A percentile compares a stretch with the other conserved stretches of the same genome.
phyloP scores from a whole-genome alignment of 352 stramenopile species.

The Blastocystis sp. region DNA sequence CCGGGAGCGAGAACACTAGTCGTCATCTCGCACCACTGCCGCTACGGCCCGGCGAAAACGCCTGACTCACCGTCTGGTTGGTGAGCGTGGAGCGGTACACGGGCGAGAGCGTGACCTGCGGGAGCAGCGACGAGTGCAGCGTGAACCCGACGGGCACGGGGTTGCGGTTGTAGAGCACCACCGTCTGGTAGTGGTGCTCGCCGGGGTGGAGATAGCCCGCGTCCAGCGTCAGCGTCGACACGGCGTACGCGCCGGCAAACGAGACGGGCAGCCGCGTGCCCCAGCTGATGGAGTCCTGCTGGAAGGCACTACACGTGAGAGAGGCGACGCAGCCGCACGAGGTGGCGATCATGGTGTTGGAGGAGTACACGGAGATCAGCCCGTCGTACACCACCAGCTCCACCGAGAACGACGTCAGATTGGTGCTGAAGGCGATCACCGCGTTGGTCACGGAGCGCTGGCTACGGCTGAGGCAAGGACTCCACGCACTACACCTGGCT shows the following conservation, averaged over 20 bases:
- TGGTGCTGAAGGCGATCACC: constrained; percentile 4
- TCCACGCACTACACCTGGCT: neutral
- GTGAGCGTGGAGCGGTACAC: constrained; percentile 35
- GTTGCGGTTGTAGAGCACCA: constrained; percentile 68
- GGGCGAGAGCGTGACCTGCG: neutral
- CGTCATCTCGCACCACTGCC: neutral
- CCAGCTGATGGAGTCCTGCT: constrained; percentile 26
- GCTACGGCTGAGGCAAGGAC: neutral
- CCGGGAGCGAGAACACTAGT: constrained; percentile 51
- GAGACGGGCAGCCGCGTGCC: constrained; percentile 16
- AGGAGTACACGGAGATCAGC: constrained; percentile 23
- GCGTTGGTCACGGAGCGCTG: constrained; percentile 23
- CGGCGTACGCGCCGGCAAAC: neutral
- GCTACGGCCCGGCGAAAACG: neutral
- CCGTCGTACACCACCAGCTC: constrained; percentile 55
- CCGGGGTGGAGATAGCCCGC: constrained; percentile 46
- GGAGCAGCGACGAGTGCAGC: constrained; percentile 12
- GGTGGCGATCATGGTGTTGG: constrained; percentile 4
- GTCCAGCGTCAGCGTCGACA: constrained; percentile 11
- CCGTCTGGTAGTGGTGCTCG: constrained; percentile 61
- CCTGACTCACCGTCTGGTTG: constrained; percentile 30
- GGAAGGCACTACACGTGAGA: neutral
- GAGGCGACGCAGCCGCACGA: neutral
- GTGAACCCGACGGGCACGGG: neutral
- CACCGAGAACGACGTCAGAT: constrained; percentile 27